Conservation (phyloP, 768 basidiomycete genomes). For the Podaxis sp. region DNA sequence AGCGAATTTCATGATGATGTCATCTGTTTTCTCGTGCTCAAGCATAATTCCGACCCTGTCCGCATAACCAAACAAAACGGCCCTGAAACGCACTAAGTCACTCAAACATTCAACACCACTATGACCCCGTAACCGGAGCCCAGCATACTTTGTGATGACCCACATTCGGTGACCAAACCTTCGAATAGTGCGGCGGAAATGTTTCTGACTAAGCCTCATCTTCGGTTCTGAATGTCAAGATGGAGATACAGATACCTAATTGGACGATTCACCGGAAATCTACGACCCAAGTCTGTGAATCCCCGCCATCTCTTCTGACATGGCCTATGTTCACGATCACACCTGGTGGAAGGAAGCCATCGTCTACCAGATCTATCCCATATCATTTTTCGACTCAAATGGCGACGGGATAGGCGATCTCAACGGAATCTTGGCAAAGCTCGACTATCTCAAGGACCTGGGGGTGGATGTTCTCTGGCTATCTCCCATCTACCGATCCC, state of each 20-base stretch:
- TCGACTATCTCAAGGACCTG: slow-evolving; percentile 66
- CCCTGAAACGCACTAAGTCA: too few species aligned
- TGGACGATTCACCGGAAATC: not conserved
- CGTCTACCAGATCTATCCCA: slow-evolving; percentile 69
- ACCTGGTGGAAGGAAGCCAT: slow-evolving; percentile 57
- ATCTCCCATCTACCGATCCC: slow-evolving; percentile 65
- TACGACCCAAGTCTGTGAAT: not conserved
- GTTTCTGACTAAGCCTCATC: slow-evolving; percentile 6
- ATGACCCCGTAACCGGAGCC: too few species aligned
- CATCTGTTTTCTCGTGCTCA: too few species aligned
- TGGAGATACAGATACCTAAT: not conserved
- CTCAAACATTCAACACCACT: too few species aligned
- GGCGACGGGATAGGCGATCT: slow-evolving; percentile 70
- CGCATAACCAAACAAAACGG: too few species aligned
- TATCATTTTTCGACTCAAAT: slow-evolving; percentile 69
- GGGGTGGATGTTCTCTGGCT: slow-evolving; percentile 71
- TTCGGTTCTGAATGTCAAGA: not conserved
- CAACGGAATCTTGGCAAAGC: slow-evolving; percentile 55
- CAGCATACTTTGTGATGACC: not conserved
- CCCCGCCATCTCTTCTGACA: not conserved
- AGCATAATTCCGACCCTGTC: too few species aligned
- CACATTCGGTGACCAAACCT: not conserved
- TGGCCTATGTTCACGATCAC: slow-evolving; percentile 8
- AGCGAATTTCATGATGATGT: not conserved
- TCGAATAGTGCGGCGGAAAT: not conserved